Conservation (phyloP, 169 alveolate genomes). For the Haemoproteus tartakovskyi region DNA sequence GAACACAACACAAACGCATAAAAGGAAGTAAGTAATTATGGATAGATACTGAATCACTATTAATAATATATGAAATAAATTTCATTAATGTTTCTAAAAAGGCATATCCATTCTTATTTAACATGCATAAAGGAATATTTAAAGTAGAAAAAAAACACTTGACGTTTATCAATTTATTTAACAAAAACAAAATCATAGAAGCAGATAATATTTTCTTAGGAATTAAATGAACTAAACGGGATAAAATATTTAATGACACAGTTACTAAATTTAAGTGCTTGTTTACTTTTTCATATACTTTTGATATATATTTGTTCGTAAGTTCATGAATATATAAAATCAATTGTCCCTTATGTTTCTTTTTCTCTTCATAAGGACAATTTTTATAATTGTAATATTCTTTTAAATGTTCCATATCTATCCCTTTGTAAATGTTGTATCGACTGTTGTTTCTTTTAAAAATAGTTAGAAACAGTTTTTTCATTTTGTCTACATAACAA, state of each 20-base stretch:
- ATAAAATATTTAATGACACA: slow-evolving; percentile 53
- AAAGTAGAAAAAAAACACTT: slow-evolving; percentile 37
- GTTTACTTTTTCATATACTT: slow-evolving; percentile 55
- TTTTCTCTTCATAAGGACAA: slow-evolving; percentile 25
- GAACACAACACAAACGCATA: slow-evolving; percentile 47
- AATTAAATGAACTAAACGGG: slow-evolving; percentile 19
- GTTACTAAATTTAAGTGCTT: slow-evolving; percentile 34
- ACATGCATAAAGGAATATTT: slow-evolving; percentile 57
- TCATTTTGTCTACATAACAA: slow-evolving; percentile 29
- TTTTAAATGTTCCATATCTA: slow-evolving; percentile 40
- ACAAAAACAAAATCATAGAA: slow-evolving; percentile 35
- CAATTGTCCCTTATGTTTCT: slow-evolving; percentile 18
- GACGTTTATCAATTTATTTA: slow-evolving; percentile 59
- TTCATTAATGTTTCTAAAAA: slow-evolving; percentile 68
- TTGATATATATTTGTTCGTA: slow-evolving; percentile 41
- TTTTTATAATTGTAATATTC: slow-evolving; percentile 20
- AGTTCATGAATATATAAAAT: slow-evolving; percentile 54
- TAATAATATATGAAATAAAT: slow-evolving; percentile 42
- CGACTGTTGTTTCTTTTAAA: slow-evolving; percentile 28
- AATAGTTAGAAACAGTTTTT: slow-evolving; percentile 44
- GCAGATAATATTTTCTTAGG: slow-evolving; percentile 27
- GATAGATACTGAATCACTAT: slow-evolving; percentile 12
- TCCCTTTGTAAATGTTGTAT: slow-evolving; percentile 55
- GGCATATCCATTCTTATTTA: slow-evolving; percentile 54
- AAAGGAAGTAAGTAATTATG: slow-evolving; percentile 44